phyloP scores from a whole-genome alignment of 257 asterid genomes.

The Capsicum rhomboideum region DNA sequence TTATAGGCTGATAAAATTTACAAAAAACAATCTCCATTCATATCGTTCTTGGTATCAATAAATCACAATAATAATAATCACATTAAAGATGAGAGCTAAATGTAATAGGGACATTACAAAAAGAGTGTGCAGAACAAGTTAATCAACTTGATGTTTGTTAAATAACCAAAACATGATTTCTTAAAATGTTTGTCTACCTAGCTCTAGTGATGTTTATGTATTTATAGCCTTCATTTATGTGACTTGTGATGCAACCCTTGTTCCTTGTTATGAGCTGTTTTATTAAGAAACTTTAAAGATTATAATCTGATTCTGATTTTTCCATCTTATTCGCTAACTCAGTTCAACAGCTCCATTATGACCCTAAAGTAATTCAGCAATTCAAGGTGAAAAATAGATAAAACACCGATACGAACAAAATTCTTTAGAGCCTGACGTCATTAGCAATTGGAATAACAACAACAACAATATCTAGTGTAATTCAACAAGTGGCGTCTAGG shows the following conservation, averaged over 20 bases:
- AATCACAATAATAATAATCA: neutral
- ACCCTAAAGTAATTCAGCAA: neutral
- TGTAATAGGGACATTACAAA: neutral
- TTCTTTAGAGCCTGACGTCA: too few relatives aligned
- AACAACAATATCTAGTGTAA: too few relatives aligned
- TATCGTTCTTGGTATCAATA: neutral
- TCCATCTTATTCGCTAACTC: neutral
- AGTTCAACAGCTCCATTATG: neutral
- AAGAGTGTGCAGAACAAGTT: neutral
- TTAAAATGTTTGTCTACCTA: neutral
- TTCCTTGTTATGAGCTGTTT: neutral
- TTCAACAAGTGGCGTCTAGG: too few relatives aligned
- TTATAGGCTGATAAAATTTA: neutral
- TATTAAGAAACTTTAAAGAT: neutral
- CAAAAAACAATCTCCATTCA: neutral
- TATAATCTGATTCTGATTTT: neutral
- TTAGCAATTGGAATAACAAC: too few relatives aligned
- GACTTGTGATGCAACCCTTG: neutral
- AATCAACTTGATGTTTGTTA: neutral
- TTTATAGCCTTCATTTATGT: neutral
- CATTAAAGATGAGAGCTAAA: neutral
- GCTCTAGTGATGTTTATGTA: neutral
- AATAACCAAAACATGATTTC: neutral
- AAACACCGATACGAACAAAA: too few relatives aligned
- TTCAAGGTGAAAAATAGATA: too few relatives aligned